Conservation (phyloP, 768 basidiomycete genomes). For the Lactarius psammicola region DNA sequence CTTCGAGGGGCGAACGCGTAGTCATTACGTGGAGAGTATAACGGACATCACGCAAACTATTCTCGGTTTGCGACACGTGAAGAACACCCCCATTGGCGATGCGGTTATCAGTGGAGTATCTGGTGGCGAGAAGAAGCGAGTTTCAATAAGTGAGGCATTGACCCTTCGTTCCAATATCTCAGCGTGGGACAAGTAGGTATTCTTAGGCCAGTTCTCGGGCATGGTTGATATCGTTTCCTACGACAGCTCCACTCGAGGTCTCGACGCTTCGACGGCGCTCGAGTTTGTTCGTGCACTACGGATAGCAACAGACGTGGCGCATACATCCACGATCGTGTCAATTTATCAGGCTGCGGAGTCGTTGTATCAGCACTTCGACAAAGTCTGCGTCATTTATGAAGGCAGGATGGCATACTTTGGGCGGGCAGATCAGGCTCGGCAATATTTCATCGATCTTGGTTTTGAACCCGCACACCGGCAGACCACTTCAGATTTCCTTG, state of each 20-base stretch:
- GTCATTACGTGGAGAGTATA: conserved; percentile 44
- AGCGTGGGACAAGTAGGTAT: background rate
- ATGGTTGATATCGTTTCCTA: conserved; percentile 38
- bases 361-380: conserved; percentile 80
- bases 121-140: conserved; percentile 79
- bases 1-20: conserved; percentile 42
- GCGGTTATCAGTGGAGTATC: conserved; percentile 82
- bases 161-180: background rate
- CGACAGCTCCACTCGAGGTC: conserved; percentile 80
- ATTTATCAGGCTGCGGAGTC: conserved; percentile 67
- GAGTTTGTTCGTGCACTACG: conserved; percentile 81
- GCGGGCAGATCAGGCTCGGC: conserved; percentile 65
- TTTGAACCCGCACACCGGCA: conserved; percentile 79
- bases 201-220: background rate
- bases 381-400: conserved; percentile 79
- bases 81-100: conserved; percentile 77
- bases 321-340: background rate
- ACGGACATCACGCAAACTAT: conserved; percentile 61
- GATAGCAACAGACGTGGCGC: conserved; percentile 69
- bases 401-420: conserved; percentile 85
- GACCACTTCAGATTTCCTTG: conserved; percentile 79
- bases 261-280: conserved; percentile 84
- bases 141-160: conserved; percentile 70
- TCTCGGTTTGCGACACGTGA: conserved; percentile 82
- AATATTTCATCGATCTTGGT: conserved; percentile 75